phyloP scores from a whole-genome alignment of 768 basidiomycete genomes.

The Russula compacta region DNA sequence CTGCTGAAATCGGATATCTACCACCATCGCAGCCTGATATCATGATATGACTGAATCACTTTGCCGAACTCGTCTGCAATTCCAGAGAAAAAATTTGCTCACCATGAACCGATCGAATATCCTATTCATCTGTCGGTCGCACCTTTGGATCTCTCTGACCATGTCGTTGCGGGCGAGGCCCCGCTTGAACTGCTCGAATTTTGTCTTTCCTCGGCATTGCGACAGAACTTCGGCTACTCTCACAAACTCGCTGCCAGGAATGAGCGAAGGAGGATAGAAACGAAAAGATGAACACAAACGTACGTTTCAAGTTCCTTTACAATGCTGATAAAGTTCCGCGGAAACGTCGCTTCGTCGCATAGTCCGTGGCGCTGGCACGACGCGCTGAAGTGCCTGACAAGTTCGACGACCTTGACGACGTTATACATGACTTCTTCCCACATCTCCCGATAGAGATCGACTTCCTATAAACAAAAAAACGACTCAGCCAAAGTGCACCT shows the following conservation, averaged over 20 bases:
- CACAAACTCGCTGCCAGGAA: background rate
- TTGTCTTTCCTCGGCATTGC: slow-evolving; percentile 3
- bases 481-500: too few species aligned
- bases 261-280: background rate
- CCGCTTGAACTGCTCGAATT: slow-evolving; percentile 7
- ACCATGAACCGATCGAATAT: slow-evolving; percentile 12
- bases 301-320: slow-evolving; percentile 7
- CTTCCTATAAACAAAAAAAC: slow-evolving; percentile 1
- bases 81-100: background rate
- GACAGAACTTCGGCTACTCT: background rate
- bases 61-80: background rate
- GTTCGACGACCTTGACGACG: slow-evolving; percentile 6
- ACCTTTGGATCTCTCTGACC: slow-evolving; percentile 2
- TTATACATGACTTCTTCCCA: slow-evolving; percentile 15
- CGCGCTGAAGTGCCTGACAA: background rate
- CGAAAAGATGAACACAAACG: background rate
- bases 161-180: slow-evolving; percentile 6
- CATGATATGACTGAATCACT: background rate
- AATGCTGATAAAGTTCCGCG: background rate
- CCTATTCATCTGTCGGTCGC: slow-evolving; percentile 11
- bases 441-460: slow-evolving; percentile 7
- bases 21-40: background rate
- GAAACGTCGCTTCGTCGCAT: slow-evolving; percentile 2
- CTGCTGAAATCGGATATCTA: slow-evolving; percentile 11
- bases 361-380: slow-evolving; percentile 1